These are phyloP conservation scores for Hypomyces perniciosus DNA, from an alignment of 2,329 filamentous ascomycete genomes.

Conservation along the genomic window DNA sequence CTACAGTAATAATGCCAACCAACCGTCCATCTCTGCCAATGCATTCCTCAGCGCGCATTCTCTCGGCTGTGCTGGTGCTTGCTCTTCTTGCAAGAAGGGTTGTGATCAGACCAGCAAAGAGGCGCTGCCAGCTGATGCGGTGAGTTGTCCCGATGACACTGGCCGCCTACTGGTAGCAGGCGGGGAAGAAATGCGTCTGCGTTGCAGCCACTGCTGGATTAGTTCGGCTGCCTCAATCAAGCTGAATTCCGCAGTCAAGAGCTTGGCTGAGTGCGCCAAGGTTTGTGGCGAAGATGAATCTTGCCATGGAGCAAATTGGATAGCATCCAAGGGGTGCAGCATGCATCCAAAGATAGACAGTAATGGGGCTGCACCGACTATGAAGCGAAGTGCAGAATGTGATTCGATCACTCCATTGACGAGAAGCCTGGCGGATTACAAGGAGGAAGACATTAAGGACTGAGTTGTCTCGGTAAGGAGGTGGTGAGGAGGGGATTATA, in stretches of 20 bases:
- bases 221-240: neutral
- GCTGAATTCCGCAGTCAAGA: neutral
- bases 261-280: slow-evolving; percentile 9
- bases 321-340: neutral
- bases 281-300: slow-evolving; percentile 1
- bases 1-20: slow-evolving; percentile 11
- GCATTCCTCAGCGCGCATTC: slow-evolving; percentile 16
- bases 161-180: neutral
- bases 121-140: neutral
- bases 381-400: neutral
- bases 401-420: neutral
- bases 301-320: slow-evolving; percentile 11
- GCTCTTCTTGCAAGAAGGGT: slow-evolving; percentile 9
- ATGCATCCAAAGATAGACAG: neutral
- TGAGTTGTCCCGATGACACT: neutral
- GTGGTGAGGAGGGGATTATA: neutral
- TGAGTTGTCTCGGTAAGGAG: neutral
- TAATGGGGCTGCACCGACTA: neutral
- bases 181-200: slow-evolving; percentile 3
- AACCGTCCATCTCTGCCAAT: slow-evolving; percentile 12
- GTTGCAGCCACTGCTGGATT: slow-evolving; percentile 7
- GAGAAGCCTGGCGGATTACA: neutral
- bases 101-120: slow-evolving; percentile 6
- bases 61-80: slow-evolving; percentile 10
- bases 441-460: neutral